These are phyloP conservation scores for Cryphonectria nitschkei DNA, from an alignment of 2,329 filamentous ascomycete genomes.

Conservation along the genomic window DNA sequence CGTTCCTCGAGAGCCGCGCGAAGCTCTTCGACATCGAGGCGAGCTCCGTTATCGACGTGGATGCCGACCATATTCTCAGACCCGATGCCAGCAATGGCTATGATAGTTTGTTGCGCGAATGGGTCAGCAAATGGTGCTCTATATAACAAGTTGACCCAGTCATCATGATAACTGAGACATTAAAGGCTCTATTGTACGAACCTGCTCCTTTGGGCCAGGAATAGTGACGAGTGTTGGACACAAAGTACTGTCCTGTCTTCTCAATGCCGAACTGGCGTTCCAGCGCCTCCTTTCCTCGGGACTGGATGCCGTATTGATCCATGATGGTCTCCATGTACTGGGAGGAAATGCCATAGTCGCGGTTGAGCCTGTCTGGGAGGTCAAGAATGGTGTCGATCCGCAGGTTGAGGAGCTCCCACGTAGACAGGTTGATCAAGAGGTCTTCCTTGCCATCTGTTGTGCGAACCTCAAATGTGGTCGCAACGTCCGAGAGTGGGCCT, in stretches of 20 bases:
- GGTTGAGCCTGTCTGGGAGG: slow-evolving; percentile 42
- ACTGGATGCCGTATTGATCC: slow-evolving; percentile 44
- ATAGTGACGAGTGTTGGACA: slow-evolving; percentile 50
- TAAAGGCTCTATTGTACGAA: slow-evolving; percentile 32
- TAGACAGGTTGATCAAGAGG: slow-evolving; percentile 34
- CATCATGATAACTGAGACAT: too few species aligned
- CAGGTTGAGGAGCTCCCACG: slow-evolving; percentile 52
- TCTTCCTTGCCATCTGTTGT: slow-evolving; percentile 37
- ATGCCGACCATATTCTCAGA: slow-evolving; percentile 47
- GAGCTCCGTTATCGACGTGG: slow-evolving; percentile 44
- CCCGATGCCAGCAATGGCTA: slow-evolving; percentile 50
- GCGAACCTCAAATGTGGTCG: slow-evolving; percentile 39
- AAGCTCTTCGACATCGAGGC: slow-evolving; percentile 42
- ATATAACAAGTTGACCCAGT: too few species aligned
- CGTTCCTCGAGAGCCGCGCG: slow-evolving; percentile 38
- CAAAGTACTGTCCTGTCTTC: slow-evolving; percentile 41
- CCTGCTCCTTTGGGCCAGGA: slow-evolving; percentile 54
- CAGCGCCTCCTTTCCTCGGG: slow-evolving; percentile 43
- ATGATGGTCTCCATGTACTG: slow-evolving; percentile 39
- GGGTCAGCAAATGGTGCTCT: neutral
- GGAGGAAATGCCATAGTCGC: slow-evolving; percentile 45
- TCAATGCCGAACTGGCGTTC: slow-evolving; percentile 40
- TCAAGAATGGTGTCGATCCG: slow-evolving; percentile 44
- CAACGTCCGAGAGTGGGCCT: slow-evolving; percentile 37
- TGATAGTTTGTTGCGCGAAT: neutral